Evolutionary conservation across 2,329 filamentous ascomycete species (phyloP), one percentile per base, ranked within the genome.

Genomic region (Neurospora crassa): DNA sequence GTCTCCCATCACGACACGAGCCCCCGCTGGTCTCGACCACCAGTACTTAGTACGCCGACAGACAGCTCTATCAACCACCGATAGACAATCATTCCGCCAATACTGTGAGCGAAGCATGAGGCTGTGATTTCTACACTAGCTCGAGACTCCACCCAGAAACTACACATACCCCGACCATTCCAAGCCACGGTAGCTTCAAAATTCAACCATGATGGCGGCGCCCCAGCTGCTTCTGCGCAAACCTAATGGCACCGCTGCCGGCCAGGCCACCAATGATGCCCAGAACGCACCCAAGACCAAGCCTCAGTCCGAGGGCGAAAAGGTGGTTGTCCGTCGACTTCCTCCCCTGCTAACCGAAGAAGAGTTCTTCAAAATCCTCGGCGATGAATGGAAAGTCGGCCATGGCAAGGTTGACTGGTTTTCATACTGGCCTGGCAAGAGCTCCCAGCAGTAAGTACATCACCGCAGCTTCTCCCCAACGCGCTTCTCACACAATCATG

Each of bases 391-490:
- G 95, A 92, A 90, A 77, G 77, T 87, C 3, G 92, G 92, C n/a
- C 88, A 87, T 68, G 93, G 93, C 41, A 96, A 90, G 78, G 89
- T 96, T 14, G 94, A 97, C 79, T 97, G 93, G 92, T 85, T 92
- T 75, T 87, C 87, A 68, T 99, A 84, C 74, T 80, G 81, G 7
- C 76, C 80, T 2, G 87, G 87, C 71, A 97, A 97, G 79, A 85
- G 95, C 67, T 94, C 94, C 1, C 91, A 90, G 78, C 92, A 97
- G 94, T 96, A 83, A 75, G 89, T 82, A 67, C 59, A 73, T 75
- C 2, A 42, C 34, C 20, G 41, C n/a, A 4, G 24, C 4, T 4
- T 67, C 34, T 53, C 67, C 18, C 45, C 10, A 18, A 41, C 8
- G 37, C 20, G 10, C 14, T 69, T 69, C 34, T 74, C 69, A 74